Evolutionary conservation across 2,329 filamentous ascomycete species (phyloP).

Genomic region (Torrubiellomyces zombiae): DNA sequence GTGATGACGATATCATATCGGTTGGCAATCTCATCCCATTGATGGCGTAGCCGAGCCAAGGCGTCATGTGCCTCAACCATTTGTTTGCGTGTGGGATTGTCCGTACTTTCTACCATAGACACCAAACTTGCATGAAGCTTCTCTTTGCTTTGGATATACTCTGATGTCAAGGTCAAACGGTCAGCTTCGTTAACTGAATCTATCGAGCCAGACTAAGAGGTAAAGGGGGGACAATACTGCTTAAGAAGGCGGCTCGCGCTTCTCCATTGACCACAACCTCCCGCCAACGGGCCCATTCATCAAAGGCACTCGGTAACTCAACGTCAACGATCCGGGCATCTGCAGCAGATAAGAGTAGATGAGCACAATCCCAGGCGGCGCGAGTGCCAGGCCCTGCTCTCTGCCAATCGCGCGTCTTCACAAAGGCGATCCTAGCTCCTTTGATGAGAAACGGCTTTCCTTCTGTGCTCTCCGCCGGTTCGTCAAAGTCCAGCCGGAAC

Average conservation of each 20-base stretch:
- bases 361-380: conserved; percentile 23
- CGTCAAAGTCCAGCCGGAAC: conserved; percentile 37
- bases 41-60: conserved; percentile 33
- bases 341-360: conserved; percentile 20
- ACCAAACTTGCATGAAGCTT: conserved; percentile 27
- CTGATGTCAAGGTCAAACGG: conserved; percentile 29
- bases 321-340: conserved; percentile 42
- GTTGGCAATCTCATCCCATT: conserved; percentile 33
- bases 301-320: conserved; percentile 31
- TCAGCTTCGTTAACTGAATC: too few species aligned
- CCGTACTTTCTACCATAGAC: conserved; percentile 32
- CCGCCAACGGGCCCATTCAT: conserved; percentile 30
- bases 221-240: too few species aligned
- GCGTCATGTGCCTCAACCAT: conserved; percentile 36
- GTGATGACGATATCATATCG: conserved; percentile 38
- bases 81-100: conserved; percentile 23
- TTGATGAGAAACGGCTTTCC: conserved; percentile 18
- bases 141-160: conserved; percentile 30
- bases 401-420: conserved; percentile 35
- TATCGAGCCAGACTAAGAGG: too few species aligned
- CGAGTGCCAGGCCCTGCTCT: conserved; percentile 26
- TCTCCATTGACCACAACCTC: conserved; percentile 4
- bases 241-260: conserved; percentile 5
- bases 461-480: too few species aligned
- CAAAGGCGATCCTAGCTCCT: conserved; percentile 35